A percentile compares a stretch with the other conserved stretches of the same genome.
These are phyloP conservation scores for Yamadazyma olivae DNA, from an alignment of 805 yeast species.

Conservation along the genomic window DNA sequence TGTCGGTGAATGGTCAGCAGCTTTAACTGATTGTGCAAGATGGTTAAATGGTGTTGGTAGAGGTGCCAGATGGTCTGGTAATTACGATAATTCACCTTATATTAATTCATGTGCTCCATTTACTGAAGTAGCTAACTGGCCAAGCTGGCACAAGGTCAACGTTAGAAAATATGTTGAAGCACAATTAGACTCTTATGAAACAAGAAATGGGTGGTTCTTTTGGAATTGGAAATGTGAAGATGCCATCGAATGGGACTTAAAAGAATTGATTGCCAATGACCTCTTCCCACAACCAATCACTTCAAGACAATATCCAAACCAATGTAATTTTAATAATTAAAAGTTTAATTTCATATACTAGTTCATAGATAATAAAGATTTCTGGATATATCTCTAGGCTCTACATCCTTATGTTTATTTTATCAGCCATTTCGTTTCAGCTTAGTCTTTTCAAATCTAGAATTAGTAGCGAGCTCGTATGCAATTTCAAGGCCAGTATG, in stretches of 20 bases:
- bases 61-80: conserved; percentile 80
- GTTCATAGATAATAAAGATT: no score
- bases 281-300: conserved; percentile 80
- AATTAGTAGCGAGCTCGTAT: no score
- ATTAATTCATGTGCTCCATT: conserved; percentile 60
- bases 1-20: conserved; percentile 89
- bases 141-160: conserved; percentile 50
- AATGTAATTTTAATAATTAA: conserved; percentile 43
- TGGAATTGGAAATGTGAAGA: conserved; percentile 93
- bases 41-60: conserved; percentile 87
- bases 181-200: conserved; percentile 78
- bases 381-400: no score
- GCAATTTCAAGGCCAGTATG: no score
- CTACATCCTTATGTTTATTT: no score
- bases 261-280: conserved; percentile 50
- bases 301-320: conserved; percentile 66
- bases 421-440: no score
- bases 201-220: conserved; percentile 82
- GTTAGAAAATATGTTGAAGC: conserved; percentile 81
- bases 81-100: conserved; percentile 36
- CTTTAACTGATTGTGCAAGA: conserved; percentile 84
- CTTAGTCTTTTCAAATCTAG: no score
- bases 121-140: conserved; percentile 45
- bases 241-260: conserved; percentile 84
- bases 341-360: background rate